Evolutionary conservation across 2,329 filamentous ascomycete species (phyloP), one percentile per base, ranked within the genome.

Genomic region (Cercospora janseana): DNA sequence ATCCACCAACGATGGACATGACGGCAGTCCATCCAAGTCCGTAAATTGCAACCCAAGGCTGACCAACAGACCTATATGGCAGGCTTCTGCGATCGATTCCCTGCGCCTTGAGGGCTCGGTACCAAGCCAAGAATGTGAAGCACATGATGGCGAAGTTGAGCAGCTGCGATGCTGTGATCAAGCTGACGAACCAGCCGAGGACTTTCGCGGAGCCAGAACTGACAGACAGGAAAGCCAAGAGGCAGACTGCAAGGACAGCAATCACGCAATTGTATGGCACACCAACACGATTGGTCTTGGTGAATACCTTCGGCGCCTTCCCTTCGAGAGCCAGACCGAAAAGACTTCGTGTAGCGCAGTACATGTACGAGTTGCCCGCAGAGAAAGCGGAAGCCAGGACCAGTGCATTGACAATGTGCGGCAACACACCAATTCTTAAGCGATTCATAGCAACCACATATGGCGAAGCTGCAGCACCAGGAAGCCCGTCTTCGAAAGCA

Each of bases 1-100:
- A 92, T 0, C 87, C 87, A 6, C 85, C 81, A 1, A 90, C 81
- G 59, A 91, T 82, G 0, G 83, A 79, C 83, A 92, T 90, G 56
- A 86, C 67, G 80, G 79, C 0, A 79, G 85, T n/a, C 77, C 80
- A 59, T 12, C 15, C 35, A 26, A 88, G 69, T 0, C 81, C 83
- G 41, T 83, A 81, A 60, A 79, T 90, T 0, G 87, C 86, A 0
- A 79, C 75, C 56, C 83, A 89, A 3, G 87, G 87, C 70, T 88
- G 86, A 16, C 79, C 75, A 55, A 75, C 76, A 1, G 81, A 80
- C 56, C 77, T 82, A 70, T 88, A 89, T 0, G 86, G 85, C 15
- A 91, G 69, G 0, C 74, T 75, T 18, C 80, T 74, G 3, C 85
- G 78, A 56, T 81, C 76, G 23, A 91, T 75, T 0, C 84, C 84